These are phyloP conservation scores for Neurospora tetrasperma DNA, from an alignment of 495 filamentous ascomycete genomes.

Conservation along the genomic window DNA sequence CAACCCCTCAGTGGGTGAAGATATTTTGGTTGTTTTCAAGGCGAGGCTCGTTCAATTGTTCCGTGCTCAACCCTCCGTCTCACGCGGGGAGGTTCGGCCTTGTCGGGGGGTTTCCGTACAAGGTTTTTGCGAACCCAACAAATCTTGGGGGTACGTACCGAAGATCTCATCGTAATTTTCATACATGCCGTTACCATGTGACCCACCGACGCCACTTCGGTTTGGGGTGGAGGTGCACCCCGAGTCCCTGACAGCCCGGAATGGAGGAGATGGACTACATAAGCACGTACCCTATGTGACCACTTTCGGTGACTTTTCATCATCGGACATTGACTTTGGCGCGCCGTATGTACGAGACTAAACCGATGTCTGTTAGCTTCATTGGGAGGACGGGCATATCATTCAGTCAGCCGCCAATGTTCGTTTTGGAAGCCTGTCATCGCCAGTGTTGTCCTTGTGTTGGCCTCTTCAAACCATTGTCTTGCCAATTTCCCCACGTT, in stretches of 20 bases:
- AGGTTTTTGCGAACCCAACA: not conserved
- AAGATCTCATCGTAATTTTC: not conserved
- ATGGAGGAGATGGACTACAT: too few relatives aligned
- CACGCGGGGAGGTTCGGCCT: not conserved
- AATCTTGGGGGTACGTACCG: not conserved
- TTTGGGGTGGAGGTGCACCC: not conserved
- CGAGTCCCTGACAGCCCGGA: not conserved
- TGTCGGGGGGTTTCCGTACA: not conserved
- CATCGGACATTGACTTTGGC: not conserved
- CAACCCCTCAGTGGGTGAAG: conserved; percentile 2
- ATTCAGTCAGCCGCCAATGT: not conserved
- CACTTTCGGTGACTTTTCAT: not conserved
- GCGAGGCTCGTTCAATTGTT: not conserved
- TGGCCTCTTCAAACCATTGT: not conserved
- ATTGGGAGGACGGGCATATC: not conserved
- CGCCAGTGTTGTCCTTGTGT: not conserved
- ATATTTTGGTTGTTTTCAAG: not conserved
- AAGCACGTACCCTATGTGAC: not conserved
- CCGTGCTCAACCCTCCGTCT: conserved; percentile 1
- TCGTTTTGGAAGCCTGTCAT: not conserved
- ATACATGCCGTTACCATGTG: not conserved
- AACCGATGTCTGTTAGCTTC: not conserved
- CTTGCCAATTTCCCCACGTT: not conserved
- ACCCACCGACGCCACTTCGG: not conserved
- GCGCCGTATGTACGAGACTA: not conserved